Evolutionary conservation across 2,329 filamentous ascomycete genomes (phyloP).

Genomic region (Penicillium occitanis): DNA sequence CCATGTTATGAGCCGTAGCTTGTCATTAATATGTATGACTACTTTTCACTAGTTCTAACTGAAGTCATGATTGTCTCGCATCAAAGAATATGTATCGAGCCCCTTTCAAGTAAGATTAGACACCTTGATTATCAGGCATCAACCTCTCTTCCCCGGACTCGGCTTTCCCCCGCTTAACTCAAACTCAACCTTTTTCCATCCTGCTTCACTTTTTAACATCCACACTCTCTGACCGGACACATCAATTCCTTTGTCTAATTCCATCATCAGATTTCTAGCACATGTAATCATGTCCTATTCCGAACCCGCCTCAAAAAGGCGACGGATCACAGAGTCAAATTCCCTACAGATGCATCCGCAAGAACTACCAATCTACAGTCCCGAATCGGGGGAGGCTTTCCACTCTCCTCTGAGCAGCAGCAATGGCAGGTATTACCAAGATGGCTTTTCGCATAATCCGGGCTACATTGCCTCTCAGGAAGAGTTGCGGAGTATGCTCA

Average conservation of each 20-base stretch:
- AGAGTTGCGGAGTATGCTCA: slow-evolving; percentile 46
- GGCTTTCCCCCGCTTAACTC: not conserved
- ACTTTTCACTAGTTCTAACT: not conserved
- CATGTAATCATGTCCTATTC: not conserved
- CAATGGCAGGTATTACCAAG: slow-evolving; percentile 14
- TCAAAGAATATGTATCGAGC: not conserved
- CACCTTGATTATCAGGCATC: not conserved
- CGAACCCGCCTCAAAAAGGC: not conserved
- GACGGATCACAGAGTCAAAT: not conserved
- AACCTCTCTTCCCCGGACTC: not conserved
- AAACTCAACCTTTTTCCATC: not conserved
- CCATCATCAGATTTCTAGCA: not conserved
- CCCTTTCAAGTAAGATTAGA: not conserved
- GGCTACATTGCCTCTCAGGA: slow-evolving; percentile 49
- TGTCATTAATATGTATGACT: not conserved
- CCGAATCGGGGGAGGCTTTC: not conserved
- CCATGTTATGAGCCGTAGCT: not conserved
- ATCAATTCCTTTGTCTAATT: not conserved
- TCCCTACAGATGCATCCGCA: not conserved
- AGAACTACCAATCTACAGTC: not conserved
- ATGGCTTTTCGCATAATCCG: slow-evolving; percentile 40
- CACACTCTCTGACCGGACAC: not conserved
- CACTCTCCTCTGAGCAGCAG: not conserved
- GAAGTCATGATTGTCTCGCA: not conserved
- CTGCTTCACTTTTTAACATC: not conserved